Base-by-base conservation (phyloP, 2,329 filamentous ascomycete species). In the Xylaria sp. region DNA sequence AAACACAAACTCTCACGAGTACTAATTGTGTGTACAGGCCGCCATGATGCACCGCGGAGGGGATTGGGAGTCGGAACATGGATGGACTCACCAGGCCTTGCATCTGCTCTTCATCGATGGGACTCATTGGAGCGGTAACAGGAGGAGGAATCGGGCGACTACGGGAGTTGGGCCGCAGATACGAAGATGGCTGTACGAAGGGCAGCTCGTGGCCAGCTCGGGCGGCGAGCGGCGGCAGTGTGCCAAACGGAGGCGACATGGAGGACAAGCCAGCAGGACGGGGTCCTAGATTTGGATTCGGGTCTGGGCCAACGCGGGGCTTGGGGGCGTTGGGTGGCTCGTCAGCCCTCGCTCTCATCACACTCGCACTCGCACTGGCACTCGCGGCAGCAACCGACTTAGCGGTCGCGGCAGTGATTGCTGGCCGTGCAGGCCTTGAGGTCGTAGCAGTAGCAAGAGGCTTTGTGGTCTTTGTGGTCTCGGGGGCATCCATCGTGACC, bases 41-140 rank as follows among this genome's bases (percentile, higher is more conserved):
- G 14, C 24, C 21, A 32, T 53, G 24, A 36, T 36, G 34, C 34
- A 36, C 11, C 2, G 58, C 4, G 53, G 32, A 53, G 53, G 24
- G 57, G 50, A 30, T 55, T 66, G 30, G 58, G 48, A 62, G 27
- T 21, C 48, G 24, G 42, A 19, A 27, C 2, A 27, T 36, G 34
- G 39, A 17, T 4, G 42, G 36, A 69, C 91, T 84, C 83, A 94
- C 92, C 85, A 95, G 84, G 75, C 91, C 92, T 78, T 93, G 90
- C 76, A 90, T 85, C 82, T 94, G 92, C 78, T 94, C 92, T 82
- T 86, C 89, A 80, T 95, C 92, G 67, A 92, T 84, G 69, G 87
- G 85, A 75, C 85, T 90, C 80, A 86, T 81, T 70, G 85, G 82
- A 68, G 81, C 78, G 71, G 81, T 81, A 71, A 79, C 74, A 71